These are phyloP conservation scores for Leccinum proliferum DNA, from an alignment of 1,284 basidiomycete species.

Conservation along the genomic window DNA sequence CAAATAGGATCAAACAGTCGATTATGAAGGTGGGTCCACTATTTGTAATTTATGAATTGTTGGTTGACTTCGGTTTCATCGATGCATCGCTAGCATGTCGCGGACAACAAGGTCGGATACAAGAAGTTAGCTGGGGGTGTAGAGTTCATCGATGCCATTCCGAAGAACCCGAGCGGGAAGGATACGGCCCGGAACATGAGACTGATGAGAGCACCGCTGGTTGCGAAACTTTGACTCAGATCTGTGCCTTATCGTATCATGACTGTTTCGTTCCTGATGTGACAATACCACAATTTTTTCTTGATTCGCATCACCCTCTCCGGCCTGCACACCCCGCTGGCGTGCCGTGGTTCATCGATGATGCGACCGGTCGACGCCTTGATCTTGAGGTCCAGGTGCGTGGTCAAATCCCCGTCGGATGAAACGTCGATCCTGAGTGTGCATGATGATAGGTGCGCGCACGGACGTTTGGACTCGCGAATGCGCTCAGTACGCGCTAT, in stretches of 20 bases:
- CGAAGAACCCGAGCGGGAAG: constrained; percentile 72
- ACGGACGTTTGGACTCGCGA: constrained; percentile 57
- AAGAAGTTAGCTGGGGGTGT: constrained; percentile 67
- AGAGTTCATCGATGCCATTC: constrained; percentile 61
- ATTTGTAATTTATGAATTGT: constrained; percentile 3
- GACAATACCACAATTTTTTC: no score
- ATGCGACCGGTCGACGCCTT: no score
- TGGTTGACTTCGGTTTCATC: neutral
- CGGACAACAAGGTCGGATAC: constrained; percentile 64
- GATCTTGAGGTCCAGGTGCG: no score
- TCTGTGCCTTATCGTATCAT: no score
- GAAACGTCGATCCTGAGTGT: neutral
- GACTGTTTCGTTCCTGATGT: no score
- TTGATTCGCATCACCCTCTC: no score
- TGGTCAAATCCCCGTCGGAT: no score
- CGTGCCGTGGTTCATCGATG: no score
- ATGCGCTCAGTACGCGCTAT: constrained; percentile 51
- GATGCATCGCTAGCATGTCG: constrained; percentile 48
- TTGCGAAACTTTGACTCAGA: constrained; percentile 23
- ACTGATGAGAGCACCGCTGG: neutral
- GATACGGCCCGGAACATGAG: constrained; percentile 30
- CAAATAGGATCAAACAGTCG: constrained; percentile 38
- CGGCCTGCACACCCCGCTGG: no score
- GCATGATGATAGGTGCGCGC: constrained; percentile 34
- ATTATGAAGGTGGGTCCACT: constrained; percentile 32